phyloP scores from a whole-genome alignment of 495 filamentous ascomycete genomes.

The Thermothielavioides terrestris region DNA sequence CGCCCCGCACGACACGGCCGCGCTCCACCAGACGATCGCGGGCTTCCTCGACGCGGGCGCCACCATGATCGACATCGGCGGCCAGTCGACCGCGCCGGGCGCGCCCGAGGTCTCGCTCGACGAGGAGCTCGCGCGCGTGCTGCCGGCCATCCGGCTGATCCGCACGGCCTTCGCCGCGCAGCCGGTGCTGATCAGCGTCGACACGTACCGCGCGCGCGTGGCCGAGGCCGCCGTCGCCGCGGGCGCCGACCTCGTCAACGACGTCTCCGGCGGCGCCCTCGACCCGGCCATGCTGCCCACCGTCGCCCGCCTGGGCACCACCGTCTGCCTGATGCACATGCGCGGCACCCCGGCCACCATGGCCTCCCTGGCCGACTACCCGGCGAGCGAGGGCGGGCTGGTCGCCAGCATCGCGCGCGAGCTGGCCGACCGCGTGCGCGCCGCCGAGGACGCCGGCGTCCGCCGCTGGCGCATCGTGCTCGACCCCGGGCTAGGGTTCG shows the following conservation, averaged over 20 bases:
- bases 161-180: slow-evolving; percentile 53
- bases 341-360: slow-evolving; percentile 83
- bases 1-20: slow-evolving; percentile 18
- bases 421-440: slow-evolving; percentile 58
- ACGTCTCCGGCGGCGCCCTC: slow-evolving; percentile 74
- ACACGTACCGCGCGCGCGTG: slow-evolving; percentile 84
- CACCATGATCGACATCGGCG: slow-evolving; percentile 84
- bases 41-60: slow-evolving; percentile 57
- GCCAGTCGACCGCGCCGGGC: slow-evolving; percentile 79
- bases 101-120: slow-evolving; percentile 53
- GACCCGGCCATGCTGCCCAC: slow-evolving; percentile 78
- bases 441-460: slow-evolving; percentile 75
- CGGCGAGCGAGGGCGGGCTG: slow-evolving; percentile 48
- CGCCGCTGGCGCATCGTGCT: slow-evolving; percentile 89
- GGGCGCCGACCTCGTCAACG: slow-evolving; percentile 91
- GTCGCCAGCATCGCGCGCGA: slow-evolving; percentile 62
- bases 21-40: slow-evolving; percentile 40
- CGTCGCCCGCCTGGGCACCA: slow-evolving; percentile 68
- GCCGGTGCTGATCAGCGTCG: slow-evolving; percentile 67
- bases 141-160: slow-evolving; percentile 68
- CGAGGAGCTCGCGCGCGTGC: slow-evolving; percentile 70
- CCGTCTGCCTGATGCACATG: slow-evolving; percentile 91
- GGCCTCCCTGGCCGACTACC: slow-evolving; percentile 61
- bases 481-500: slow-evolving; percentile 90
- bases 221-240: slow-evolving; percentile 71